Conservation (phyloP, 768 basidiomycete species). For the Obba rivulosa region DNA sequence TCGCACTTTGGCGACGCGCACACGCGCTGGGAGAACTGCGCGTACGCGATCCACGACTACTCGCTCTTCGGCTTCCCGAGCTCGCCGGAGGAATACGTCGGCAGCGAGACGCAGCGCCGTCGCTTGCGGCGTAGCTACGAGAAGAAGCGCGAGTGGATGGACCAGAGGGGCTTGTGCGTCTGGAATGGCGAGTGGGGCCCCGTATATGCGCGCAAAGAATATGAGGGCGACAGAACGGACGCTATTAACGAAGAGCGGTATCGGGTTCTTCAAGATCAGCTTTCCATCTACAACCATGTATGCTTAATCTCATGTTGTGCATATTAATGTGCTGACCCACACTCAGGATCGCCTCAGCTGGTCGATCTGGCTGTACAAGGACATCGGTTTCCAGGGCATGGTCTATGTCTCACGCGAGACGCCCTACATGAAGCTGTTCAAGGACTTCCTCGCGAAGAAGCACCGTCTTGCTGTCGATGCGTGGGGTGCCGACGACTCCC, state of each 20-base stretch:
- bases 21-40: constrained; percentile 63
- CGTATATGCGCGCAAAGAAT: constrained; percentile 61
- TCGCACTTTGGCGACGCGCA: constrained; percentile 60
- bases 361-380: constrained; percentile 89
- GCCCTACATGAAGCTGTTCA: constrained; percentile 67
- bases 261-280: constrained; percentile 67
- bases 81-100: constrained; percentile 48
- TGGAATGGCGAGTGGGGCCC: constrained; percentile 89
- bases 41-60: constrained; percentile 80
- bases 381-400: constrained; percentile 85
- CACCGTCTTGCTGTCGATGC: constrained; percentile 72
- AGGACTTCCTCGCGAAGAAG: constrained; percentile 70
- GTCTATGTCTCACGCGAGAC: constrained; percentile 65
- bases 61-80: constrained; percentile 68
- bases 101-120: constrained; percentile 47
- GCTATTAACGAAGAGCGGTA: constrained; percentile 64
- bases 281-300: constrained; percentile 64
- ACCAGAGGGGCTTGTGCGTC: constrained; percentile 56
- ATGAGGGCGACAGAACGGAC: constrained; percentile 52
- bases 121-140: constrained; percentile 56
- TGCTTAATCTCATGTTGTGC: not conserved
- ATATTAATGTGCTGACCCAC: no score
- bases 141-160: constrained; percentile 78
- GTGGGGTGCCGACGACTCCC: constrained; percentile 67
- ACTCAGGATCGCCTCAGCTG: constrained; percentile 49